Base-by-base conservation (phyloP, 352 stramenopile genomes). In the Globisporangium paroecandrum region DNA sequence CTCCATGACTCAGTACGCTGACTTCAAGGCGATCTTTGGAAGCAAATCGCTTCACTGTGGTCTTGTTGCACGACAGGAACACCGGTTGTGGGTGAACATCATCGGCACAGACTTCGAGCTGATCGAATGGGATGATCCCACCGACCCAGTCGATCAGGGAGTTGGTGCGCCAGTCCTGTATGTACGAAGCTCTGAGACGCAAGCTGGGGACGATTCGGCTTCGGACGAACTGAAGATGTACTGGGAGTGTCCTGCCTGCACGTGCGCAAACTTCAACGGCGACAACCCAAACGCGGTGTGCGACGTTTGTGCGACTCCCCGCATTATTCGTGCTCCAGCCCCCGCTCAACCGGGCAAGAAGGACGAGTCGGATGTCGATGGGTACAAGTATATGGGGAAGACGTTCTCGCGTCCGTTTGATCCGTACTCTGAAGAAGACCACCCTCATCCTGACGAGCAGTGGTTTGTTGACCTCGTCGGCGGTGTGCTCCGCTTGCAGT, bases 81-180 rank as follows among this genome's bases (percentile, higher is more conserved):
- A 97, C 72, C 87, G 90, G 0, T 46, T 93, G 7, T 97, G 90
- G 90, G 84, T 97, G 27, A 95, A 95, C 62, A 89, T 97, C 69
- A 86, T 97, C 15, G 87, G 89, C 0, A 94, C 89, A 0, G 78
- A 95, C 66, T 96, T 89, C 49, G 85, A 97, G 46, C 70, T 97
- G 51, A 78, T 96, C 12, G 89, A 97, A 64, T 97, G 90, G 90
- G 89, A 97, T 66, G 89, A 95, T 46, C 87, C 88, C 18, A 76
- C 68, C 0, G 77, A 92, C 41, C 64, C 80, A n/a, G 65, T 87
- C n/a, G 83, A 95, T 46, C 89, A 97, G 66, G 90, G 90, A 38
- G 76, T 97, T 24, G 90, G 85, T 12, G 81, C 79, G 58, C 88
- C 90, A 3, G 68, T 69, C n/a, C 51, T 82, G 13, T 90, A 84